These are phyloP conservation scores for Coriaria nepalensis DNA, from an alignment of 306 rosid species.

Conservation along the genomic window DNA sequence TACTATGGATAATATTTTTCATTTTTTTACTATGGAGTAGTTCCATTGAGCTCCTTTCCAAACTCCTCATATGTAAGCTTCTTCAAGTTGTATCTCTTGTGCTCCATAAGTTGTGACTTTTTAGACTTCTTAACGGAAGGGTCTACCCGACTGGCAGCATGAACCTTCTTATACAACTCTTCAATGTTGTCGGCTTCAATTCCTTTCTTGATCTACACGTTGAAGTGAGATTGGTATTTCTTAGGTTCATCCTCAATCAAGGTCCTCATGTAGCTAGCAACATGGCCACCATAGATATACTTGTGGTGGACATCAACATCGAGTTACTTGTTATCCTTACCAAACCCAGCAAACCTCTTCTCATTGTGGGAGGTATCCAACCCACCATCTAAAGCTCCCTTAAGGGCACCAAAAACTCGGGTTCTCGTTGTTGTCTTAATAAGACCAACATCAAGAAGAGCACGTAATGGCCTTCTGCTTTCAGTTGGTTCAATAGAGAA, in stretches of 20 bases:
- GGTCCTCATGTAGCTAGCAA: conserved; percentile 44
- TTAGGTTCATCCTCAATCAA: conserved; percentile 56
- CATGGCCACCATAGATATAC: conserved; percentile 54
- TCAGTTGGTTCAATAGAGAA: conserved; percentile 84
- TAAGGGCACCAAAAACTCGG: conserved; percentile 81
- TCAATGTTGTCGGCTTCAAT: conserved; percentile 40
- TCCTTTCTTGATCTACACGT: conserved; percentile 43
- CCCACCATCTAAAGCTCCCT: conserved; percentile 71
- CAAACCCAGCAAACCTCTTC: conserved; percentile 59
- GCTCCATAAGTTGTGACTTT: conserved; percentile 34
- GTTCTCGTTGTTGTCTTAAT: conserved; percentile 74
- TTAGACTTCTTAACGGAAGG: conserved; percentile 26
- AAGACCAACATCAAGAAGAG: conserved; percentile 90
- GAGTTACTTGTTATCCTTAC: conserved; percentile 39
- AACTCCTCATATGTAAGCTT: conserved; percentile 74
- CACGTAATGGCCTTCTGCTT: conserved; percentile 87
- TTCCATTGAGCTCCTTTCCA: conserved; percentile 21
- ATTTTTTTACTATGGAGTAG: background rate
- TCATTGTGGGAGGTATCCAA: conserved; percentile 60
- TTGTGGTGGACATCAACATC: conserved; percentile 60
- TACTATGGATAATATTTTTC: background rate
- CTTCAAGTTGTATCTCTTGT: conserved; percentile 50
- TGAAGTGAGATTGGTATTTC: conserved; percentile 54
- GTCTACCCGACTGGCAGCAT: conserved; percentile 59
- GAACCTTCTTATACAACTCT: conserved; percentile 53